These are phyloP conservation scores for Fusarium sp. DNA, from an alignment of 2,329 filamentous ascomycete genomes.

Conservation along the genomic window DNA sequence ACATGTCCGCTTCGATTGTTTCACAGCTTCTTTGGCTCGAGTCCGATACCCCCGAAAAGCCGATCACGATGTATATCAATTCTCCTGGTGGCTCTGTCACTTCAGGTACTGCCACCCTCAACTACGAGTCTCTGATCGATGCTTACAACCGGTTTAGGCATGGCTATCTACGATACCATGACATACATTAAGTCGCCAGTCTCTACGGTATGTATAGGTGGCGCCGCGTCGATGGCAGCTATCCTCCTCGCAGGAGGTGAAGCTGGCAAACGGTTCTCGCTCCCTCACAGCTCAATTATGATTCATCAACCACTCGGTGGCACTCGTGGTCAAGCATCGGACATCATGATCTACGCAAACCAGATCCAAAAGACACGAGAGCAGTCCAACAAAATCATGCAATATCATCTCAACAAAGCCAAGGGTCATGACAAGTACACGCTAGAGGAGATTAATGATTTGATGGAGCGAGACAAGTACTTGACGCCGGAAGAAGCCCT, in stretches of 20 bases:
- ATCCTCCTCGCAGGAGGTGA: conserved; percentile 88
- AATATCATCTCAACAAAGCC: conserved; percentile 82
- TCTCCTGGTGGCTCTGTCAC: conserved; percentile 94
- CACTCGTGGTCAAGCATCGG: conserved; percentile 72
- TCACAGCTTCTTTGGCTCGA: conserved; percentile 98
- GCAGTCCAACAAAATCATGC: conserved; percentile 91
- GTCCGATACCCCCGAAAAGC: conserved; percentile 93
- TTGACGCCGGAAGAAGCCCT: conserved; percentile 88
- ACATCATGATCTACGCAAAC: conserved; percentile 97
- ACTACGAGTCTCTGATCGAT: neutral
- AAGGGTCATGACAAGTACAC: conserved; percentile 80
- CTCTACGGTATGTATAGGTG: conserved; percentile 93
- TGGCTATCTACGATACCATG: conserved; percentile 99
- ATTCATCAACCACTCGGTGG: conserved; percentile 92
- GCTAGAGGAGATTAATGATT: conserved; percentile 85
- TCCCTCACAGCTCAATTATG: conserved; percentile 97
- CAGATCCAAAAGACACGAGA: conserved; percentile 90
- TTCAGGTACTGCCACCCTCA: conserved; percentile 55
- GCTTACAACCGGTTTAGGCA: conserved; percentile 54
- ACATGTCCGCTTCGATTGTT: conserved; percentile 90
- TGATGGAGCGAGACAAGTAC: conserved; percentile 98
- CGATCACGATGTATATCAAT: conserved; percentile 98
- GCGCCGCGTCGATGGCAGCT: conserved; percentile 94
- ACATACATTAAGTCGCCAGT: conserved; percentile 93
- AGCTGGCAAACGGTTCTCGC: conserved; percentile 83